Evolutionary conservation across 768 basidiomycete species (phyloP), one percentile per base, ranked within the genome.

Genomic region (Suillus luteus): DNA sequence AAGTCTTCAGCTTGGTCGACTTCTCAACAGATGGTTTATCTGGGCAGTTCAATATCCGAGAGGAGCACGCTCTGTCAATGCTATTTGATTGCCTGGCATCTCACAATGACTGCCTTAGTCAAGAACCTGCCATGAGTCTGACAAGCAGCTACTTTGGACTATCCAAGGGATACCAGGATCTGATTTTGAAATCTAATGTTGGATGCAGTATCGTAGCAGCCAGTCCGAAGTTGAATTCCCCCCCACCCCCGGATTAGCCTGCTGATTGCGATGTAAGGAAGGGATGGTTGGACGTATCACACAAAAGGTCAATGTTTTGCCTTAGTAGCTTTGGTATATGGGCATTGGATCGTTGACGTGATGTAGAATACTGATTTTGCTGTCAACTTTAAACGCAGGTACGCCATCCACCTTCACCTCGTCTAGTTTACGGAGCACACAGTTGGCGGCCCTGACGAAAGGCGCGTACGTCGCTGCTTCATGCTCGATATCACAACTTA

Each of bases 141-240:
- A 99, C 97, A 8, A 95, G 90, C 69, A 97, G 97, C 12, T 99
- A 99, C 77, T 99, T 99, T 72, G 92, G 92, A 8, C 79, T 99
- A 38, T 92, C 91, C 71, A 79, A 82, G 63, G 85, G 83, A 14
- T 99, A 99, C 73, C 92, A 93, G 71, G 79, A 86, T 35, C 79
- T 89, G 43, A 80, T 92, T 14, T 81, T 97, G 31, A 79, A 82
- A 12, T 82, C 85, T 1, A 81, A 82, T 35, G 75, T 86, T 33
- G 80, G 84, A 44, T 89, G 89, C 60, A 77, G 89, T 37, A 88
- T 99, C 63, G 84, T 98, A 5, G 91, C 89, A 27, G 91, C 97
- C 2, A 86, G 90, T 65, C 97, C 97, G 2, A 86, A 91, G 81
- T 96, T 95, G 65, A 60, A 81, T 61, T 44, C 2, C 62, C 11